phyloP scores from a whole-genome alignment of 768 basidiomycete genomes.

The Collybia mongolica region DNA sequence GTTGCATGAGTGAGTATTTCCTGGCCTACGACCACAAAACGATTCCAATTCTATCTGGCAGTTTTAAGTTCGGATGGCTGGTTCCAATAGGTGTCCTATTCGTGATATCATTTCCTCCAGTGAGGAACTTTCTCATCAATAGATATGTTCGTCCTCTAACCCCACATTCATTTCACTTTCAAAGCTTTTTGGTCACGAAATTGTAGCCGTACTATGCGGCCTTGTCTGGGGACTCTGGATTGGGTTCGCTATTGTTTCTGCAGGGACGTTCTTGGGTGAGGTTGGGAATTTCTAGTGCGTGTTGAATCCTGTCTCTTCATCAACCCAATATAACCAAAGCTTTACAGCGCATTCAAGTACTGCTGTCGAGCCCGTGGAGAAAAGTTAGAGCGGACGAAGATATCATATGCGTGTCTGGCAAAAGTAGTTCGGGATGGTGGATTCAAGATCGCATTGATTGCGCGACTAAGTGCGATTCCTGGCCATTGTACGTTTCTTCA shows the following conservation, averaged over 20 bases:
- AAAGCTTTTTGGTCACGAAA: slow-evolving; percentile 89
- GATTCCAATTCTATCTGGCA: slow-evolving; percentile 16
- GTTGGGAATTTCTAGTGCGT: slow-evolving; percentile 84
- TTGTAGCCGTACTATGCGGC: slow-evolving; percentile 85
- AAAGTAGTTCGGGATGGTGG: slow-evolving; percentile 83
- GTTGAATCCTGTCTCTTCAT: neutral
- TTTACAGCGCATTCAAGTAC: slow-evolving; percentile 74
- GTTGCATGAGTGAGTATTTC: slow-evolving; percentile 54
- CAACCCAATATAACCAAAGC: neutral
- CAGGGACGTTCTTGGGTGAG: slow-evolving; percentile 84
- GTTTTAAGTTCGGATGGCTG: slow-evolving; percentile 61
- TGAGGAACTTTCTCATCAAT: slow-evolving; percentile 24
- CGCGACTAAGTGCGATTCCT: slow-evolving; percentile 79
- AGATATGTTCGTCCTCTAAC: neutral
- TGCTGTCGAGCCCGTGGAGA: slow-evolving; percentile 74
- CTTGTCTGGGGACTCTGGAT: slow-evolving; percentile 87
- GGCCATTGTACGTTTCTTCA: slow-evolving; percentile 60
- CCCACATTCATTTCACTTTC: neutral
- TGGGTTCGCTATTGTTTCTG: slow-evolving; percentile 85
- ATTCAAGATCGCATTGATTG: slow-evolving; percentile 78
- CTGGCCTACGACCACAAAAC: neutral
- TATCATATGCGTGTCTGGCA: slow-evolving; percentile 61
- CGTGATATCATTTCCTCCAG: slow-evolving; percentile 84
- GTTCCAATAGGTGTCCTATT: slow-evolving; percentile 83
- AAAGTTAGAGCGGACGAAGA: slow-evolving; percentile 61